phyloP scores from a whole-genome alignment of 306 rosid genomes.

The Lagenaria siceraria region DNA sequence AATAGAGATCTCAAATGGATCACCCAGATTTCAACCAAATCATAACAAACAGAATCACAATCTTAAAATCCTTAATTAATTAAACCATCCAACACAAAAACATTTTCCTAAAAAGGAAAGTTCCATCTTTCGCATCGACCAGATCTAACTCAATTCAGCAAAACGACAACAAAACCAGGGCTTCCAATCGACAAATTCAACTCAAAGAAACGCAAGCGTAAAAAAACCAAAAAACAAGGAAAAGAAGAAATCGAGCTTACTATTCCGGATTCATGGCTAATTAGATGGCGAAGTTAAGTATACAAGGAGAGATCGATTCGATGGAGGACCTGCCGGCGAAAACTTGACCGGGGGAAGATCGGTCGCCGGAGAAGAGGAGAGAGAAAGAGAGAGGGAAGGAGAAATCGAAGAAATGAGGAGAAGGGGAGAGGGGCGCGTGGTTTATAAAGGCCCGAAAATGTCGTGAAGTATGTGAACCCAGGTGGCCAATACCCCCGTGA shows the following conservation, averaged over 20 bases:
- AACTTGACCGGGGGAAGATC: conserved; percentile 5
- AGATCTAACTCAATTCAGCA: background rate
- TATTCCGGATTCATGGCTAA: conserved; percentile 63
- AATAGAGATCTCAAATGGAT: conserved; percentile 1
- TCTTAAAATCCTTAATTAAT: background rate
- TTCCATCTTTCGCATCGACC: background rate
- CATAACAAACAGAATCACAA: background rate
- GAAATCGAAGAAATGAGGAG: conserved; percentile 14
- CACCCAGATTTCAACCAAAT: background rate
- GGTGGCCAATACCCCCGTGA: background rate
- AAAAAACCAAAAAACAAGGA: background rate
- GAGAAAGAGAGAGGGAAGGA: conserved; percentile 11
- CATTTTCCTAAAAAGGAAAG: background rate
- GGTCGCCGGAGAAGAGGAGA: conserved; percentile 20
- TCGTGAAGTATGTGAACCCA: conserved; percentile 3
- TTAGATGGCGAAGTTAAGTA: conserved; percentile 1
- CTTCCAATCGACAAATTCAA: background rate
- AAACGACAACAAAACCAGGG: background rate
- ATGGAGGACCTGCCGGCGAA: conserved; percentile 19
- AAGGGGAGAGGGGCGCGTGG: conserved; percentile 1
- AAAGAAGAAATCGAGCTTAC: conserved; percentile 22
- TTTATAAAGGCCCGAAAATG: conserved; percentile 8
- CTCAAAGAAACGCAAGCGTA: background rate
- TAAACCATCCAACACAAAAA: background rate
- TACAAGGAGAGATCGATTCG: background rate